Conservation (phyloP, 2,329 filamentous ascomycete genomes). For the Hypoxylon sp. region DNA sequence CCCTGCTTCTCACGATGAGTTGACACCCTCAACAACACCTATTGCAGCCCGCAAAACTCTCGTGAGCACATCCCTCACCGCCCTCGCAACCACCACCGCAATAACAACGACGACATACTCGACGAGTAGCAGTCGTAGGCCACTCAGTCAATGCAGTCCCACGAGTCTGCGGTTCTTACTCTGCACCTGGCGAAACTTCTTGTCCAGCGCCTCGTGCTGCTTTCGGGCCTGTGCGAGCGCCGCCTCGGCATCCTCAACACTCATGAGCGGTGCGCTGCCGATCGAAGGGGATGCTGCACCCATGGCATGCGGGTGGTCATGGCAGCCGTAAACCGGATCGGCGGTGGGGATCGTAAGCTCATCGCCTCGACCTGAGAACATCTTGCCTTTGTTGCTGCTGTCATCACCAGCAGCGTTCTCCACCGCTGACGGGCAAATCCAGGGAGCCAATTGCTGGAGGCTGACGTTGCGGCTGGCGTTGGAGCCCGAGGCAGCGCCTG, state of each 20-base stretch:
- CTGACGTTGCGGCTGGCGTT: constrained; percentile 59
- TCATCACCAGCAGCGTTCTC: too few relatives aligned
- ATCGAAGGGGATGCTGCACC: constrained; percentile 48
- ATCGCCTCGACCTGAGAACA: constrained; percentile 39
- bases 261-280: constrained; percentile 64
- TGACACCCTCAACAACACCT: too few relatives aligned
- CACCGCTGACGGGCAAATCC: constrained; percentile 62
- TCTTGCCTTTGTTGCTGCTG: constrained; percentile 50
- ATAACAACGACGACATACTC: constrained; percentile 23
- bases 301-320: constrained; percentile 47
- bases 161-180: constrained; percentile 44
- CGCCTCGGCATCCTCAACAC: constrained; percentile 69
- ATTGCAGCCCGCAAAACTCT: too few relatives aligned
- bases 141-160: constrained; percentile 45
- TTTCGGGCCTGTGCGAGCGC: constrained; percentile 53
- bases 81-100: constrained; percentile 11
- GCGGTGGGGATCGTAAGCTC: constrained; percentile 36
- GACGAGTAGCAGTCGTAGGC: constrained; percentile 17
- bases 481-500: constrained; percentile 51
- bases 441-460: constrained; percentile 64
- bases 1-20: too few relatives aligned
- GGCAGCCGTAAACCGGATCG: constrained; percentile 42
- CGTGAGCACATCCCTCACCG: constrained; percentile 4
- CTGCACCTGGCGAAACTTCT: constrained; percentile 47
- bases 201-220: constrained; percentile 47